These are phyloP conservation scores for Fusarium sp. DNA, from an alignment of 2,329 filamentous ascomycete species.

Conservation along the genomic window DNA sequence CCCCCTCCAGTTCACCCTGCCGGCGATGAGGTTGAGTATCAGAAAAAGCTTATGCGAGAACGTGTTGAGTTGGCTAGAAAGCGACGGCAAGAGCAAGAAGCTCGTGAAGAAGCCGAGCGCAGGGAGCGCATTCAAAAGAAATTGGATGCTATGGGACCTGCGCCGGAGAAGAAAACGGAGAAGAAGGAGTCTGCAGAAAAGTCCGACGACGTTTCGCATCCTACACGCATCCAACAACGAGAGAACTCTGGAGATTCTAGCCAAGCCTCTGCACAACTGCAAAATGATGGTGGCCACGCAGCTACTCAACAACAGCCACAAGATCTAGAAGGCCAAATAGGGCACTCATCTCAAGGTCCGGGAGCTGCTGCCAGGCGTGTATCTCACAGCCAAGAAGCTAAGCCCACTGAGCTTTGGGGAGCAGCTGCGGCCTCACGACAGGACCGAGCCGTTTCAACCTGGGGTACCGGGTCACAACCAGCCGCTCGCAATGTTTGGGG, in stretches of 20 bases:
- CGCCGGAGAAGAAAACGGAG: constrained; percentile 69
- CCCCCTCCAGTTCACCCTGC: constrained; percentile 51
- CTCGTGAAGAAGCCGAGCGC: constrained; percentile 77
- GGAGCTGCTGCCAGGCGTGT: constrained; percentile 45
- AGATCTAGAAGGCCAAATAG: constrained; percentile 27
- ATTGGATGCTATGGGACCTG: constrained; percentile 75
- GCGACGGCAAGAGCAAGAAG: constrained; percentile 75
- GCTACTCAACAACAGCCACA: constrained; percentile 19
- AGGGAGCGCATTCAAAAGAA: constrained; percentile 79
- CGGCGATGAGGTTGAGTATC: constrained; percentile 71
- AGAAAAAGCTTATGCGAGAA: constrained; percentile 79
- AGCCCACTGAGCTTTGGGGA: constrained; percentile 55
- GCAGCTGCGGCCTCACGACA: constrained; percentile 54
- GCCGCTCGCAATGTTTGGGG: constrained; percentile 77
- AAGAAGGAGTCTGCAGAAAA: constrained; percentile 62
- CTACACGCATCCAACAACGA: constrained; percentile 54
- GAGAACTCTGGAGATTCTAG: constrained; percentile 29
- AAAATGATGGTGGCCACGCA: constrained; percentile 33
- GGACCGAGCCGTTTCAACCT: constrained; percentile 62
- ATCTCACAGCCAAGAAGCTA: constrained; percentile 52
- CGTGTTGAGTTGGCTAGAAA: constrained; percentile 77
- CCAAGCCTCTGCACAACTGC: constrained; percentile 30
- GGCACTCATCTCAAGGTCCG: constrained; percentile 29
- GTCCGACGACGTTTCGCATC: constrained; percentile 55
- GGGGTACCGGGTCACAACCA: constrained; percentile 61